Evolutionary conservation across 345 rosid species (phyloP).

Genomic region (Combretum micranthum): DNA sequence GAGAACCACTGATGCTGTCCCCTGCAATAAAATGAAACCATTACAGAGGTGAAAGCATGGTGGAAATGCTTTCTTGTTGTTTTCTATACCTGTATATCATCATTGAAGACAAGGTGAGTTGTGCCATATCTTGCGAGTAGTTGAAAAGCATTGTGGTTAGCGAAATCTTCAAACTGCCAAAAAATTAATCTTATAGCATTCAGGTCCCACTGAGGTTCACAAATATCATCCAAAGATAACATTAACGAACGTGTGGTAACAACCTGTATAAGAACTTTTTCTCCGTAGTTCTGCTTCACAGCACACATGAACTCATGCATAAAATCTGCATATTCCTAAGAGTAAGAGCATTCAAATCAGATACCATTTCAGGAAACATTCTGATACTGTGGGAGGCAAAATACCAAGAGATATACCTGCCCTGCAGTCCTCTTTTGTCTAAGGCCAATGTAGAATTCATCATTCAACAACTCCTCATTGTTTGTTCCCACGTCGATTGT

Average conservation of each 20-base stretch:
- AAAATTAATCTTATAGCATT: neutral
- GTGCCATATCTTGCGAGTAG: slow-evolving; percentile 66
- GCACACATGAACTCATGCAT: slow-evolving; percentile 82
- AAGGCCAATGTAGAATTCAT: slow-evolving; percentile 82
- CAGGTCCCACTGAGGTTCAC: too few relatives aligned
- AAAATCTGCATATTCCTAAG: slow-evolving; percentile 71
- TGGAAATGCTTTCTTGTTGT: neutral
- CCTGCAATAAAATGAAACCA: slow-evolving; percentile 32
- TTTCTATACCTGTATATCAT: slow-evolving; percentile 70
- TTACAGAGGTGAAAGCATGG: neutral
- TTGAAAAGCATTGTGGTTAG: slow-evolving; percentile 87
- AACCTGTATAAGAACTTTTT: slow-evolving; percentile 82
- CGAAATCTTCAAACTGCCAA: slow-evolving; percentile 92
- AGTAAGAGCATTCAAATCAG: neutral
- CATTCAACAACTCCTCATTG: slow-evolving; percentile 68
- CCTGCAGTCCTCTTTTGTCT: slow-evolving; percentile 67
- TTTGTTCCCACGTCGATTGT: slow-evolving; percentile 88
- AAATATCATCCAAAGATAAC: too few relatives aligned
- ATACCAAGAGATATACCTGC: slow-evolving; percentile 29
- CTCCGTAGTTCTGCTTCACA: slow-evolving; percentile 87
- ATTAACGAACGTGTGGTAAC: neutral
- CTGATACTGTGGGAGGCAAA: neutral
- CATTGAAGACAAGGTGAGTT: slow-evolving; percentile 87
- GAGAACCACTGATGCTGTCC: slow-evolving; percentile 92
- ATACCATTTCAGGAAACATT: neutral